These are phyloP conservation scores for Exophiala dermatitidis DNA, from an alignment of 2,329 filamentous ascomycete species.

Conservation along the genomic window DNA sequence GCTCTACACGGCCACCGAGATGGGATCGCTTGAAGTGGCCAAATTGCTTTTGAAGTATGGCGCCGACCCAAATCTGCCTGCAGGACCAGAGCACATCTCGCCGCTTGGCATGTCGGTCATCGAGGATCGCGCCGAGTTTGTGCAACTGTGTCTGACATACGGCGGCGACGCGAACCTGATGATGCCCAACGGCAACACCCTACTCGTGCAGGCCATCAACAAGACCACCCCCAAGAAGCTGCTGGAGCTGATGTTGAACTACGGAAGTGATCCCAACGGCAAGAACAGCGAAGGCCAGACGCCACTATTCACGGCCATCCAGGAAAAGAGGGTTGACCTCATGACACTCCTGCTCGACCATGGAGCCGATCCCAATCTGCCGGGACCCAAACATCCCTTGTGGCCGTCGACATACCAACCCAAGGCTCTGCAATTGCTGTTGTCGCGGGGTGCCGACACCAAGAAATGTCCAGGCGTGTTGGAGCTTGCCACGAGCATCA, in stretches of 20 bases:
- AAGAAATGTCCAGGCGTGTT: constrained; percentile 57
- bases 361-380: constrained; percentile 60
- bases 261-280: constrained; percentile 52
- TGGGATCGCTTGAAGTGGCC: constrained; percentile 50
- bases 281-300: constrained; percentile 58
- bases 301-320: constrained; percentile 56
- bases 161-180: constrained; percentile 52
- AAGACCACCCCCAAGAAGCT: constrained; percentile 50
- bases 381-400: constrained; percentile 61
- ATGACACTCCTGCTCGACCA: constrained; percentile 50
- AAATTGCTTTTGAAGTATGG: constrained; percentile 58
- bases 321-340: constrained; percentile 50
- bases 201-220: constrained; percentile 55
- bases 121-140: constrained; percentile 50
- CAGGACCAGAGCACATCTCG: constrained; percentile 47
- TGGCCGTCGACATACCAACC: constrained; percentile 58
- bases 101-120: constrained; percentile 48
- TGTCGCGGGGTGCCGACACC: constrained; percentile 52
- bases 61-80: constrained; percentile 50
- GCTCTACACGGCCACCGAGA: constrained; percentile 46
- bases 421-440: constrained; percentile 51
- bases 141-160: constrained; percentile 55
- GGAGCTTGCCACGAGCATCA: constrained; percentile 57
- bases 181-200: constrained; percentile 52
- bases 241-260: constrained; percentile 54